Conservation (phyloP, 176 grass and related monocot species). For the Triticum monococcum region DNA sequence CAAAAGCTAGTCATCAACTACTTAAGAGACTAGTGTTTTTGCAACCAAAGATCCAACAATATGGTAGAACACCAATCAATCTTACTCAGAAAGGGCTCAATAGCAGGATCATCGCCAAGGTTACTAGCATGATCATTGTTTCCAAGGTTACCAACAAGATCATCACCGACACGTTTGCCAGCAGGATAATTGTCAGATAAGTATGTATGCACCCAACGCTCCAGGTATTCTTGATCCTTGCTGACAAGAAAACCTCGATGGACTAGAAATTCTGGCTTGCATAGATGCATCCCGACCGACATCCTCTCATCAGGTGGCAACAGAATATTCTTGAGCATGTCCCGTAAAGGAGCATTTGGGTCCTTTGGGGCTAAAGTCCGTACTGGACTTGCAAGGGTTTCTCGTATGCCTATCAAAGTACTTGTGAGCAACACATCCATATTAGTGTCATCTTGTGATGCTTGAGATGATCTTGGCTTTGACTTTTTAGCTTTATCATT, state of each 20-base stretch:
- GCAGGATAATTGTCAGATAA: not conserved
- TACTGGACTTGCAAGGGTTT: not conserved
- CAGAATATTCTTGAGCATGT: constrained; percentile 4
- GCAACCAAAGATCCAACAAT: too few species aligned
- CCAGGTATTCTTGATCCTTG: not conserved
- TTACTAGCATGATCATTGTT: too few species aligned
- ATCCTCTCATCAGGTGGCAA: not conserved
- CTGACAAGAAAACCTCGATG: not conserved
- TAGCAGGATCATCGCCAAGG: not conserved
- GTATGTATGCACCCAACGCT: not conserved
- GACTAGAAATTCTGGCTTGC: not conserved
- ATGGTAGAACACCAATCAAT: not conserved
- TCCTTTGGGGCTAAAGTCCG: not conserved
- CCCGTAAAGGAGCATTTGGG: not conserved
- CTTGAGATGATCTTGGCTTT: not conserved
- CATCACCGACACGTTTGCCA: too few species aligned
- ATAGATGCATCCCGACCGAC: not conserved
- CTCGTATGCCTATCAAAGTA: not conserved
- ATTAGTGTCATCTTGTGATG: not conserved
- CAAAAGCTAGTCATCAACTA: too few species aligned
- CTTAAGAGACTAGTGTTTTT: too few species aligned
- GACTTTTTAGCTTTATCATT: not conserved
- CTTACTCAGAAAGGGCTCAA: not conserved
- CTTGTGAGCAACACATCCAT: not conserved
- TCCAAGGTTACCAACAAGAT: too few species aligned